Evolutionary conservation across 1,139 yeast species (phyloP), one percentile per base, ranked within the genome.

Genomic region (Kodamaea arcana): DNA sequence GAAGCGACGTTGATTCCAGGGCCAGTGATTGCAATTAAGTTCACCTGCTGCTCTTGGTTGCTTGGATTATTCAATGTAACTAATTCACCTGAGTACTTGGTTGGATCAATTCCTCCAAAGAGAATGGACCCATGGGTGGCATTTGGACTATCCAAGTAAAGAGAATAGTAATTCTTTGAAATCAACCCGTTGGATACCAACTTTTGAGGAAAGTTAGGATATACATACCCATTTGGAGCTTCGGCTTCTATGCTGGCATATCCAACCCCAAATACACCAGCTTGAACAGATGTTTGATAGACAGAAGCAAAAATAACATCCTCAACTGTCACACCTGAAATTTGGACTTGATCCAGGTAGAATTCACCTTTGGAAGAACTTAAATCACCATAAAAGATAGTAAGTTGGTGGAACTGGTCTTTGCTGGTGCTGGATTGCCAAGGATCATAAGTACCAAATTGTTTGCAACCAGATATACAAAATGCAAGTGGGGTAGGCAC

Each of bases 61-160:
- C 18, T 14, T 26, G 16, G 15, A 16, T 14, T 9, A 3, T 35
- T 34, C 24, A 41, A 39, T 11, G 33, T 30, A 4, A 40, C 34
- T 37, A 58, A 52, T 3, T 33, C 32, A 11, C 60, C 62, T 5
- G 37, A 24, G 37, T 51, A 57, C 44, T 60, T 60, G 20, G 53
- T 57, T 12, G 42, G 41, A 34, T 60, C 66, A 31, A 51, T 42
- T 14, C 61, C 66, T 6, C 65, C 66, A 37, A 60, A 59, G 17
- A 60, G 42, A 16, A 60, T 29, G 3, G 52, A 34, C 2, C 65
- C 64, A 12, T 45, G 16, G 9, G 33, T 25, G 3, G 46, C 40
- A n/a, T 24, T 20, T 10, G 39, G 37, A 15, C 44, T 18, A 36
- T 49, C 39, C 43, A 54, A 45, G 40, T 43, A 55, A 17, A 56